Base-by-base conservation (phyloP, 2,329 filamentous ascomycete species). In the Neonectria neomacrospora region DNA sequence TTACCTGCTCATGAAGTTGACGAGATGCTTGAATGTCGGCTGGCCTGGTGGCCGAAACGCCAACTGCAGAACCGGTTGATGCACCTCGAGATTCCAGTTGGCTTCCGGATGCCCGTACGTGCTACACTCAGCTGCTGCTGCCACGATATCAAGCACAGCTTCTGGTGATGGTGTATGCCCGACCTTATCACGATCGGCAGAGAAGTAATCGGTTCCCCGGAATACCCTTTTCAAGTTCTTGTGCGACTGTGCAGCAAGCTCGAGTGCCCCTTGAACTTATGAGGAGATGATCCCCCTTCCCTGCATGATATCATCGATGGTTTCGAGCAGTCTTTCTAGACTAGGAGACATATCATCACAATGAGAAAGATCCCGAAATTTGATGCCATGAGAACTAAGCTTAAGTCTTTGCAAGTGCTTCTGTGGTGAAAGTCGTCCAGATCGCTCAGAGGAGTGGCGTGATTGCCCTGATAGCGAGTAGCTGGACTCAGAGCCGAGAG, bases 1-100 rank as follows among this genome's bases (percentile, higher is more conserved):
- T 14, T 47, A 64, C 64, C 54, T 48, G 54, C 61, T 39, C 51
- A 59, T 62, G 30, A 67, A 67, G 51, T 65, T 62, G 9, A 67
- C 45, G 4, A 67, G 44, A 23, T 67, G 64, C 5, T 28, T 28
- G 12, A 41, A 59, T 10, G 23, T 11, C 3, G 18, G 26, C 47
- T 61, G 44, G 2, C 16, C 54, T 10, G 23, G 47, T 10, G 58
- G 58, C 2, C 52, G 64, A 41, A 66, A 64, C 6, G 61, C 64
- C 23, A 66, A n/a, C n/a, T 51, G 30, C 12, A 66, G 18, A 9
- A 66, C 48, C 7, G 16, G 54, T 5, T 61, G 50, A 39, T 66
- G 54, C 10, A 66, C 64, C 23, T 61, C 54, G 8, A 58, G 20
- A 23, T 64, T 64, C 64, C 54, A 66, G n/a, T 61, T 56, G 2